These are phyloP conservation scores for Berkeleyomyces basicola DNA, from an alignment of 2,329 filamentous ascomycete genomes.

Conservation along the genomic window DNA sequence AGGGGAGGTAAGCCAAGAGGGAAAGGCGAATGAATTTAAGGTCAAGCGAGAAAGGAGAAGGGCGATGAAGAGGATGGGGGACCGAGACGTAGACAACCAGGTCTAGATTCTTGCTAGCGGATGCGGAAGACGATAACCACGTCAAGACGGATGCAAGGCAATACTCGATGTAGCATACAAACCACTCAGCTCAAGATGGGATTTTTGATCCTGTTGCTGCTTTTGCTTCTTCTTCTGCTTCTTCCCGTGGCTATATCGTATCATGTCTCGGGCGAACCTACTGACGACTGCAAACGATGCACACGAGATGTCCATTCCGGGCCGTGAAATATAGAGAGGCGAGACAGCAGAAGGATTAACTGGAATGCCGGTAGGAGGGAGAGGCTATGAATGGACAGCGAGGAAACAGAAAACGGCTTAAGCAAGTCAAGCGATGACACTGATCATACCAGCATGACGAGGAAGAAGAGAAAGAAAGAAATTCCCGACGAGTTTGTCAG, in stretches of 20 bases:
- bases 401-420: neutral
- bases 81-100: neutral
- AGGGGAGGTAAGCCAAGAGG: neutral
- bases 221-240: neutral
- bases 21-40: neutral
- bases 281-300: neutral
- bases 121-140: neutral
- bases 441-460: neutral
- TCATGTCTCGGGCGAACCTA: neutral
- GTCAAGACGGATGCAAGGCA: neutral
- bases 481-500: neutral
- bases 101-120: too few relatives aligned
- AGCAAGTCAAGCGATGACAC: too few relatives aligned
- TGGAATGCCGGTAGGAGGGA: neutral
- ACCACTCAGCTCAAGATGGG: neutral
- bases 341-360: neutral
- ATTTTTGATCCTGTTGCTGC: neutral
- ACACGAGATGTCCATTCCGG: neutral
- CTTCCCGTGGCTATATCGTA: neutral
- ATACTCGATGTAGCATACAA: neutral
- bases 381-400: neutral
- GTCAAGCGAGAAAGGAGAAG: neutral
- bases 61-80: too few relatives aligned
- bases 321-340: neutral
- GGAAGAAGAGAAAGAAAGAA: neutral